Evolutionary conservation across 495 filamentous ascomycete genomes (phyloP).

Genomic region (Lasiosphaeria miniovina): DNA sequence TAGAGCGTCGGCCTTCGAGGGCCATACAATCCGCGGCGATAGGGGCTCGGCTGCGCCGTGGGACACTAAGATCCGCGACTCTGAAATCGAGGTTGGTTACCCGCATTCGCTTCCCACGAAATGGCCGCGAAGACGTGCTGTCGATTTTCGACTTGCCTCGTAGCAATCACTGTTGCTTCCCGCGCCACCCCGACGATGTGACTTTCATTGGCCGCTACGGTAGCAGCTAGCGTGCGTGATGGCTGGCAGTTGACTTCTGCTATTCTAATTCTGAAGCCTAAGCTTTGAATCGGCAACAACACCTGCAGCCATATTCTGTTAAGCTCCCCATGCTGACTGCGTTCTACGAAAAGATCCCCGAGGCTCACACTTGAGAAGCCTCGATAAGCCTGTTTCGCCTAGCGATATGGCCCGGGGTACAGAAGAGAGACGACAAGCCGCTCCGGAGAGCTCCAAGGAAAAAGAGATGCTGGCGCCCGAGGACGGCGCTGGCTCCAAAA

Average conservation of each 20-base stretch:
- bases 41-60: constrained; percentile 26
- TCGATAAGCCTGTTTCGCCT: constrained; percentile 6
- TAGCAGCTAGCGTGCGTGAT: background rate
- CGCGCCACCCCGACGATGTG: background rate
- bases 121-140: background rate
- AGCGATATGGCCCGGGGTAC: constrained; percentile 39
- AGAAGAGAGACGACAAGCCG: constrained; percentile 33
- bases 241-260: background rate
- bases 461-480: constrained; percentile 44
- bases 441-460: constrained; percentile 45
- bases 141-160: background rate
- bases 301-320: background rate
- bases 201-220: background rate
- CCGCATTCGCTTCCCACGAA: background rate
- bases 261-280: background rate
- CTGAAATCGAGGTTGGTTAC: constrained; percentile 21
- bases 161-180: background rate
- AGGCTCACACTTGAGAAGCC: constrained; percentile 5
- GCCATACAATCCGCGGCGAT: constrained; percentile 23
- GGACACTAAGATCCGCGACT: constrained; percentile 10
- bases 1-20: constrained; percentile 21
- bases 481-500: constrained; percentile 48
- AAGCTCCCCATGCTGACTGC: constrained; percentile 1
- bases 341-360: background rate
- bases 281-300: background rate